Evolutionary conservation across 805 yeast genomes (phyloP), one percentile per base, ranked within the genome.

Genomic region (Kazachstania africana): DNA sequence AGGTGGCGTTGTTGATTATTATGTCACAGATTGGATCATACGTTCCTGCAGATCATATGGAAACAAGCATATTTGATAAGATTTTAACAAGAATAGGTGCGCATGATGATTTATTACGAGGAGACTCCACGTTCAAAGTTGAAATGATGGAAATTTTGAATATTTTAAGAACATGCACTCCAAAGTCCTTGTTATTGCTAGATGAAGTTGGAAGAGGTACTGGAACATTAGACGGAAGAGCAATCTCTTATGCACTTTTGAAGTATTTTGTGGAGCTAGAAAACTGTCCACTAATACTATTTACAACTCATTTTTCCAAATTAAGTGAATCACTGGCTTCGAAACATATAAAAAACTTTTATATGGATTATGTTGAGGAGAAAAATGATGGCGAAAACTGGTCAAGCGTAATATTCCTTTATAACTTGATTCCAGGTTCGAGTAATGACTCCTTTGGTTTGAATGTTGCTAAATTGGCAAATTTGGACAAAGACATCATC

Each of bases 141-240:
- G 99, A 91, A 55, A 85, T 91, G 96, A 64, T 84, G 32, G 98
- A 91, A 48, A 83, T 95, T 32, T 78, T 95, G 0, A 73, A 88
- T 2, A 88, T 91, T 42, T 63, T 91, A 35, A 75, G 80, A 37
- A 72, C 81, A 6, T 87, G 94, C 2, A 76, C 91, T 0, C 56
- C 63, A 19, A 77, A 80, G 38, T 84, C 95, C 5, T 65, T 91
- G 35, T 75, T 91, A 31, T 75, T 91, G 15, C 78, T 91, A 39
- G 99, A 91, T 57, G 99, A 91, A 55, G 70, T 91, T 28, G 99
- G 99, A 3, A 71, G 98, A 50, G 96, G 95, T 8, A 85, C 96
- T 1, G 71, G 80, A 1, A 74, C 85, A 0, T 54, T 59, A 31
- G 95, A 87, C 53, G 96, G 95, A 0, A 75, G 73, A 26, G 75